Evolutionary conservation across 2,329 filamentous ascomycete genomes (phyloP), one percentile per base, ranked within the genome.

Genomic region (Cercospora sp.): DNA sequence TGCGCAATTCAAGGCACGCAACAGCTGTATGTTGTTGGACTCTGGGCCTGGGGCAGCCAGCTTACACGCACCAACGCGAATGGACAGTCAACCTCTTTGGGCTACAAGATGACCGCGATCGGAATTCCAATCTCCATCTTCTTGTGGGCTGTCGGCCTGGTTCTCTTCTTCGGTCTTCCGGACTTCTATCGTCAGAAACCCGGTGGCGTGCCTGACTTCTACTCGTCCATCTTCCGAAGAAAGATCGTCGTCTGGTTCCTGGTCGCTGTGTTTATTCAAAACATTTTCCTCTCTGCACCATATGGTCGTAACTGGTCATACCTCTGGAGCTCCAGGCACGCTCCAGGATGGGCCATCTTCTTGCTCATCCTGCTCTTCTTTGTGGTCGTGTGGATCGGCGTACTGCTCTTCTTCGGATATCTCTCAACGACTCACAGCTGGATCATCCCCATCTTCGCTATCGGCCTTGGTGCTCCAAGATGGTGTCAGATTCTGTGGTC

Each of bases 401-500:
- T 88, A 26, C 82, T 88, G 40, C 83, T 77, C 71, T 74, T 82
- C 63, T 85, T 90, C 71, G 83, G 82, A 9, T 77, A 80, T 61
- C 81, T 89, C n/a, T 86, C 85, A 16, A 85, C 84, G 71, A 83
- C 83, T 16, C 88, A 90, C 76, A 86, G 84, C 61, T 90, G 89
- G 89, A 85, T 90, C 71, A 79, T 91, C 4, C 88, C 88, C 12
- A 85, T 91, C 65, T 89, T 90, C 70, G 88, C 89, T 57, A 87
- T 90, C 68, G 88, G 88, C 13, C 84, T 91, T 12, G 87, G 86
- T 53, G 88, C 88, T 3, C 89, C 89, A 1, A 82, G 88, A 68
- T 91, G 88, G 88, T 85, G 85, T 8, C 89, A 91, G 76, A 89
- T 90, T 75, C 86, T 89, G 75, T 90, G 89, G 89, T 86, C 84